Conservation (phyloP, 441 rosid genomes). For the Populus hybrid region DNA sequence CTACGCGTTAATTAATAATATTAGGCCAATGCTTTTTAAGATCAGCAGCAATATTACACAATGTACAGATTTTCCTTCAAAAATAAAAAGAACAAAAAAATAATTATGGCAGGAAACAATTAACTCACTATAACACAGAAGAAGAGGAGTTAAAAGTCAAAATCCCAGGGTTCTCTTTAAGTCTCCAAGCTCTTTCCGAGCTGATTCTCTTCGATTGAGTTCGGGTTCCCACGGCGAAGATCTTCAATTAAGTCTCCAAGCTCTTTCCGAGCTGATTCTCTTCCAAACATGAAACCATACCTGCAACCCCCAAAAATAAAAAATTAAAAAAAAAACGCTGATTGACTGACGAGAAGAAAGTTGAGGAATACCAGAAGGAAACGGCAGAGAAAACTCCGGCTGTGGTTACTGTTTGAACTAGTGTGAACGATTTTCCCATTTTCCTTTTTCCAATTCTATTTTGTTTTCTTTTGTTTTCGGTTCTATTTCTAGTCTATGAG, state of each 20-base stretch:
- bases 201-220: slow-evolving; percentile 28
- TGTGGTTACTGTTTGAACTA: slow-evolving; percentile 71
- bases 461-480: not conserved
- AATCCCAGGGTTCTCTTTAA: too few species aligned
- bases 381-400: slow-evolving; percentile 86
- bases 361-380: slow-evolving; percentile 49
- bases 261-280: slow-evolving; percentile 65
- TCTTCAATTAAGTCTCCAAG: slow-evolving; percentile 65
- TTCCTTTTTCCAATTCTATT: not conserved
- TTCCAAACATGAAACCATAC: not conserved
- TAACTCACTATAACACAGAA: too few species aligned
- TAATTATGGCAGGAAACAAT: too few species aligned
- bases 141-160: too few species aligned
- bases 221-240: slow-evolving; percentile 52
- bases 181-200: slow-evolving; percentile 71
- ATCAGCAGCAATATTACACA: too few species aligned
- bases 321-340: not conserved
- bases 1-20: too few species aligned
- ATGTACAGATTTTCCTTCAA: not conserved
- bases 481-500: not conserved
- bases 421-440: slow-evolving; percentile 64
- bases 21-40: not conserved
- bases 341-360: not conserved
- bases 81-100: too few species aligned
- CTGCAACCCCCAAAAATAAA: not conserved